Evolutionary conservation across 306 rosid species (phyloP).

Genomic region (Glycine tomentella): DNA sequence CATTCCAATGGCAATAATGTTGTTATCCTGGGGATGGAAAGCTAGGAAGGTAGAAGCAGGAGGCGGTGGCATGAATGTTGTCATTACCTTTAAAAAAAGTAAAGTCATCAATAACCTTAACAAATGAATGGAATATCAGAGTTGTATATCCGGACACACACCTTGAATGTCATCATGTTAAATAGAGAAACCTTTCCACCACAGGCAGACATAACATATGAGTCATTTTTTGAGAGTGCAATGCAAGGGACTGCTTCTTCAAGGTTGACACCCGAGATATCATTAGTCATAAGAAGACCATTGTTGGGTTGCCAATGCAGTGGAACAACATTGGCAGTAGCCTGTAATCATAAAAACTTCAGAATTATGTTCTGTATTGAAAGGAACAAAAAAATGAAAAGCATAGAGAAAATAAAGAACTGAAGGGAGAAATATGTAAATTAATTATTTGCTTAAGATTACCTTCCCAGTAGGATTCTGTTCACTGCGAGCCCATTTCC

Average conservation of each 20-base stretch:
- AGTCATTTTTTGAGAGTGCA: conserved; percentile 84
- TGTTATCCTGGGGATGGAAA: conserved; percentile 87
- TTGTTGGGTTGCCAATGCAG: conserved; percentile 84
- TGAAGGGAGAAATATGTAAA: conserved; percentile 7
- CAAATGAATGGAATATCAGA: conserved; percentile 22
- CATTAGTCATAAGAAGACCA: conserved; percentile 86
- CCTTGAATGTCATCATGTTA: conserved; percentile 86
- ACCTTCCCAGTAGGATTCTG: conserved; percentile 82
- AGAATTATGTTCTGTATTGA: conserved; percentile 48
- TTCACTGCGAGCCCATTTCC: conserved; percentile 86
- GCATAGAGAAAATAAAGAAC: conserved; percentile 35
- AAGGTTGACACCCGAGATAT: conserved; percentile 76
- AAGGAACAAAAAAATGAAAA: conserved; percentile 27
- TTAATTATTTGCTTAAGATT: conserved; percentile 31
- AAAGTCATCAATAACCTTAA: conserved; percentile 39
- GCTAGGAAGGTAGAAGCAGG: conserved; percentile 86
- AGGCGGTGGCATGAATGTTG: conserved; percentile 77
- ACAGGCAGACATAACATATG: conserved; percentile 84
- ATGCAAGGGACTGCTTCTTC: conserved; percentile 88
- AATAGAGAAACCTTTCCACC: conserved; percentile 88
- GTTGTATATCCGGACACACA: conserved; percentile 39
- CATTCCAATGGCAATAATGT: conserved; percentile 93
- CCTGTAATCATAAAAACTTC: conserved; percentile 63
- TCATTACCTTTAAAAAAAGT: conserved; percentile 67
- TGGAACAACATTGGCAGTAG: conserved; percentile 88